phyloP scores from a whole-genome alignment of 225 moss, liverwort and hornwort genomes.

The Ulota crispa region DNA sequence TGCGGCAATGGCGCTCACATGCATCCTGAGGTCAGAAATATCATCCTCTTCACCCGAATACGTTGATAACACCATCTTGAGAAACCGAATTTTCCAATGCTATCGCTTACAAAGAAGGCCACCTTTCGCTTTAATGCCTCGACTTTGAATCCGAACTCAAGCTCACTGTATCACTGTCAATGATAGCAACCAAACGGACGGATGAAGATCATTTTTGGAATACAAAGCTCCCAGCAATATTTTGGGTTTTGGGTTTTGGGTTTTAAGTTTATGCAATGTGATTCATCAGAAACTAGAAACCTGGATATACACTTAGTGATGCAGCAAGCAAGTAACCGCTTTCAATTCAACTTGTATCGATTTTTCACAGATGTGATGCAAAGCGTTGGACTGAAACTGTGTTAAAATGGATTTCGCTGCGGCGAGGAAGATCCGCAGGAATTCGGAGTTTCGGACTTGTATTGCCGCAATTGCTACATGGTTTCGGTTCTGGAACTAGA shows the following conservation, averaged over 20 bases:
- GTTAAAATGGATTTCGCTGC: not conserved
- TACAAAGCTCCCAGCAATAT: not conserved
- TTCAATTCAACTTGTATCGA: too few species aligned
- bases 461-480: not conserved
- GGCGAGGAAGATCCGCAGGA: not conserved
- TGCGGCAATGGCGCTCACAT: conserved; percentile 35
- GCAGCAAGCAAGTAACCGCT: not conserved
- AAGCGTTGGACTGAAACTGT: not conserved
- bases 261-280: not conserved
- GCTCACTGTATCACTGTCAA: not conserved
- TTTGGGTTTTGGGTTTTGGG: not conserved
- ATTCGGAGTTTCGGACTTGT: not conserved
- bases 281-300: not conserved
- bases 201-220: not conserved
- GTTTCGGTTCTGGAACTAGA: not conserved
- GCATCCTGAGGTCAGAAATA: conserved; percentile 27
- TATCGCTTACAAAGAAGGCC: not conserved
- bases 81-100: not conserved
- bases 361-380: not conserved
- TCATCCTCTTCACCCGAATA: conserved; percentile 4
- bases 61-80: conserved; percentile 20
- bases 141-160: not conserved
- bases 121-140: not conserved
- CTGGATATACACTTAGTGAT: not conserved
- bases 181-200: not conserved